Percentiles rank a stretch among this genome's conserved stretches.
These are phyloP conservation scores for Tylopilus intermedius DNA, from an alignment of 768 basidiomycete species.

Conservation along the genomic window DNA sequence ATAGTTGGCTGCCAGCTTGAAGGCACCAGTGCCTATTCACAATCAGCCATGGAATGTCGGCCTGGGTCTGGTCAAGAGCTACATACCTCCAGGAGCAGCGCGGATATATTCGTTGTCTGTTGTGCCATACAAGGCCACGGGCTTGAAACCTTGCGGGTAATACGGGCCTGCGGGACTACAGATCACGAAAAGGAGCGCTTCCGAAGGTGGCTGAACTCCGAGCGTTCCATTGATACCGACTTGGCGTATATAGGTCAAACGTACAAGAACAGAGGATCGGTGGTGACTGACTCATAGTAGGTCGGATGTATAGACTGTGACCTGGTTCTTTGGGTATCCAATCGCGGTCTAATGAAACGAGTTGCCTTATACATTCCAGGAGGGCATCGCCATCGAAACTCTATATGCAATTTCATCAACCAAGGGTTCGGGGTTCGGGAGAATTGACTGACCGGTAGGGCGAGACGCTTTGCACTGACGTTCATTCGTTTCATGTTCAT, in stretches of 20 bases:
- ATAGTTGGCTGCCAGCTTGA: constrained; percentile 85
- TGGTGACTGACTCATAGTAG: constrained; percentile 55
- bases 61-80: background rate
- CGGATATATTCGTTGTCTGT: constrained; percentile 65
- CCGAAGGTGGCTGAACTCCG: constrained; percentile 55
- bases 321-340: constrained; percentile 91
- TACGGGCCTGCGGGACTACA: constrained; percentile 70
- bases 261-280: background rate
- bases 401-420: constrained; percentile 33
- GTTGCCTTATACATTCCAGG: constrained; percentile 76
- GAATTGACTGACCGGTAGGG: constrained; percentile 55
- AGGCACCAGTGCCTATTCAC: constrained; percentile 70
- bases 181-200: constrained; percentile 64
- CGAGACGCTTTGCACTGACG: constrained; percentile 70
- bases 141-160: constrained; percentile 85
- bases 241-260: constrained; percentile 26
- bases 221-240: constrained; percentile 61
- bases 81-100: constrained; percentile 74
- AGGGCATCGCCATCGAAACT: constrained; percentile 74
- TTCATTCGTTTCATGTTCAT: constrained; percentile 99
- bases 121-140: constrained; percentile 80
- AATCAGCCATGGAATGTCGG: constrained; percentile 7
- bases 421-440: background rate
- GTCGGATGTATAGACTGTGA: constrained; percentile 88
- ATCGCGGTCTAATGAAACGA: constrained; percentile 75